These are phyloP conservation scores for Chaetomiaceae sp. DNA, from an alignment of 2,329 filamentous ascomycete species.

Conservation along the genomic window DNA sequence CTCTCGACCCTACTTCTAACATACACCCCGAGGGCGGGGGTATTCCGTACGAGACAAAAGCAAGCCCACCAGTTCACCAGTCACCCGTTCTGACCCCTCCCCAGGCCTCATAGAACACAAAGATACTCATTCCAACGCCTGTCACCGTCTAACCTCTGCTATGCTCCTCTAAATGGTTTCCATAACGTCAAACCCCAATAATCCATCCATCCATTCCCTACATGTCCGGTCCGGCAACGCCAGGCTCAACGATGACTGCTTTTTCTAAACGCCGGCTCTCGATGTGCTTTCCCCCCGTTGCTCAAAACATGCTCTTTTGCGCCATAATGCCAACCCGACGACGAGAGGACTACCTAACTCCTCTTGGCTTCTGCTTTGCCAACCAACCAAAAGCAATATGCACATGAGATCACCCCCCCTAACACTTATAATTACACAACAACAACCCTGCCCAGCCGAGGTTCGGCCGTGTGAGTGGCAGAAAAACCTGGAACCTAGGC, in stretches of 20 bases:
- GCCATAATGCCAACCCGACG: conserved; percentile 27
- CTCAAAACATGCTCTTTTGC: conserved; percentile 23
- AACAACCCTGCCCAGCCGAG: too few relatives aligned
- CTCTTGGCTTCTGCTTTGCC: conserved; percentile 37
- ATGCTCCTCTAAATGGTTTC: conserved; percentile 7
- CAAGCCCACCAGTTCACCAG: too few relatives aligned
- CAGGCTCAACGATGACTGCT: conserved; percentile 11
- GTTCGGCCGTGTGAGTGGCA: too few relatives aligned
- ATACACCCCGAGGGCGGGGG: too few relatives aligned
- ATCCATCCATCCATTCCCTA: not conserved
- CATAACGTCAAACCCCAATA: too few relatives aligned
- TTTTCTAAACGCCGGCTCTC: conserved; percentile 22
- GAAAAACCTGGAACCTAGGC: conserved; percentile 34
- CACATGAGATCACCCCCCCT: conserved; percentile 10
- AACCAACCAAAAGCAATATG: conserved; percentile 26
- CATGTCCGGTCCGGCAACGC: conserved; percentile 4
- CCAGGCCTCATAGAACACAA: too few relatives aligned
- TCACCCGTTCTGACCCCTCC: too few relatives aligned
- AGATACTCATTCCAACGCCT: too few relatives aligned
- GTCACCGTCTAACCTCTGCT: conserved; percentile 9
- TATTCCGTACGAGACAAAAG: too few relatives aligned
- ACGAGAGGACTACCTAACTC: conserved; percentile 47
- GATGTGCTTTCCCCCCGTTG: conserved; percentile 10
- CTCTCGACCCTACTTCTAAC: too few relatives aligned
- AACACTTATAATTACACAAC: conserved; percentile 2